Evolutionary conservation across 768 basidiomycete species (phyloP), one percentile per base, ranked within the genome.

Genomic region (Dacryopinax spathularia): DNA sequence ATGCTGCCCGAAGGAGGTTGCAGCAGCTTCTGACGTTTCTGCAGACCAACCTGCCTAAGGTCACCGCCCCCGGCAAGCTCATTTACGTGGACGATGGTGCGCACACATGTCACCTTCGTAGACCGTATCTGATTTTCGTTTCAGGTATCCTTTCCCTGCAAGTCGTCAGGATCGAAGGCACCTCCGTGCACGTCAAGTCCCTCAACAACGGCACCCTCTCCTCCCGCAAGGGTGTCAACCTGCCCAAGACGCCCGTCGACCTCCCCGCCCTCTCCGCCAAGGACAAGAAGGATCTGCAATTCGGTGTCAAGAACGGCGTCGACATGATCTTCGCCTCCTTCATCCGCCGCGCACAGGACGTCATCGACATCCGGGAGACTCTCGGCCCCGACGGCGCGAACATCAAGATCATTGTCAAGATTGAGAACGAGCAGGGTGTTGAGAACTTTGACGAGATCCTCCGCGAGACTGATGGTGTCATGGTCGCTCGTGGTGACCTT

Each of bases 321-420:
- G 96, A 99, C 81, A 98, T 99, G 94, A 77, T 99, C 71, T 99
- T 99, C 73, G 96, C 96, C 5, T 98, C 96, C 2, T 99, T 98
- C 75, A 98, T 99, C 75, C 92, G 96, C 66, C 86, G 89, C 63
- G 95, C 84, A 29, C 82, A 96, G 70, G 96, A 99, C 73, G 94
- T 99, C 72, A 81, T 78, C 68, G 91, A 96, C 70, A 98, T 99
- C 74, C 88, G 93, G 68, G 81, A 84, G 60, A 90, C 94, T 66
- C 86, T 99, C 68, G 96, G 96, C 59, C 87, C 94, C 34, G 93
- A 92, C 61, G 96, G 96, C 64, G 89, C 91, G 63, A 86, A 78
- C 78, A 93, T 99, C 81, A 98, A 97, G 78, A 92, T 99, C 75
- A 97, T 99, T 69, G 93, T 95, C 78, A 99, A 99, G 78, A 98